Evolutionary conservation across 2,329 filamentous ascomycete species (phyloP), one percentile per base, ranked within the genome.

Genomic region (Ophiostoma sp.): DNA sequence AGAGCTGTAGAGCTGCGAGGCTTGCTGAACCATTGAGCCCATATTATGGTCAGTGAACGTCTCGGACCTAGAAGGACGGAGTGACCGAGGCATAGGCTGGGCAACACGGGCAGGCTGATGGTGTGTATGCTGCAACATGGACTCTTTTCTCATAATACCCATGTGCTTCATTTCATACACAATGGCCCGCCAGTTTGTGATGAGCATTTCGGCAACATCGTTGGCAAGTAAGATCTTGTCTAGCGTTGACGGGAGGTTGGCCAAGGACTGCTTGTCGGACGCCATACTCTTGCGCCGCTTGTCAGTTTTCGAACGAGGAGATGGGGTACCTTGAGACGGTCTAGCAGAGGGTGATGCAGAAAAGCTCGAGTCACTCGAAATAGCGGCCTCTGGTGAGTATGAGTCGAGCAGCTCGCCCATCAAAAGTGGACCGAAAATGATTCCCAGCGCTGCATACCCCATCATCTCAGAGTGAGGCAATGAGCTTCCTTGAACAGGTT

Each of bases 371-470:
- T 42, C 52, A 11, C 19, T 28, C 12, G 39, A 33, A 25, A 52
- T 7, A 22, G 42, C 31, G 84, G 63, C 71, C 82, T 85, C 81
- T 84, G 85, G n/a, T 1, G 45, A 25, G 76, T 88, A 90, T 19
- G 83, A 80, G 22, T 86, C 84, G 39, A 90, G 80, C 19, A 89
- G 79, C 59, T 91, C 86, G 1, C 90, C 88, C 2, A 91, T 79
- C 5, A 92, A 81, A 0, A 92, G 82, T 0, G 90, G 90, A 0
- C 90, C 90, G 78, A 92, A 92, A 1, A 91, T 83, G 69, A 91
- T 88, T 0, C 89, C 88, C 11, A 92, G 81, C 1, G 89, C 85
- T 69, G 82, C 84, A 77, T 91, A 92, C 12, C 88, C 89, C 90
- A 92, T 92, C 63, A 90, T 77, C 74, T 90, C 88, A 8, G 83